Evolutionary conservation across 2,329 filamentous ascomycete species (phyloP).

Genomic region (Cladosporium oxysporum): DNA sequence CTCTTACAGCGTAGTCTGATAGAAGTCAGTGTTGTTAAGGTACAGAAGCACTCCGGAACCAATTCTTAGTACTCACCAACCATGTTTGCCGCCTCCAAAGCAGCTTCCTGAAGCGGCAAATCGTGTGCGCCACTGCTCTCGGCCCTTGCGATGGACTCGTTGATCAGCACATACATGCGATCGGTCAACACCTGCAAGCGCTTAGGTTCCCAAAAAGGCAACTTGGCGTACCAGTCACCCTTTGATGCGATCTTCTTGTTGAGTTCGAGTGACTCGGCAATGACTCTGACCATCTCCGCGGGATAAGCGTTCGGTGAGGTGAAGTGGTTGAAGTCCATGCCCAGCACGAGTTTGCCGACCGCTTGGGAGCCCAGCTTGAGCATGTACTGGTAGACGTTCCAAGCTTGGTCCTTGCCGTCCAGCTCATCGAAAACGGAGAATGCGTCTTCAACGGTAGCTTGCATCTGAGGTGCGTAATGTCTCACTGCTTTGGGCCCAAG

Average conservation of each 20-base stretch:
- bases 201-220: slow-evolving; percentile 61
- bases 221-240: slow-evolving; percentile 57
- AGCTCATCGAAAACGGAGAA: slow-evolving; percentile 53
- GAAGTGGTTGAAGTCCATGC: slow-evolving; percentile 51
- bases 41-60: slow-evolving; percentile 11
- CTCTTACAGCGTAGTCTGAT: slow-evolving; percentile 55
- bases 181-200: slow-evolving; percentile 40
- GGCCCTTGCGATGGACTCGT: slow-evolving; percentile 28
- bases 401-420: slow-evolving; percentile 48
- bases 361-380: slow-evolving; percentile 49
- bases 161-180: slow-evolving; percentile 45
- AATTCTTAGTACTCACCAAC: slow-evolving; percentile 11
- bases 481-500: slow-evolving; percentile 61
- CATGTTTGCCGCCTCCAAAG: slow-evolving; percentile 36
- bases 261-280: slow-evolving; percentile 55
- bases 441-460: slow-evolving; percentile 42
- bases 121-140: slow-evolving; percentile 38
- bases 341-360: slow-evolving; percentile 48
- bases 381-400: slow-evolving; percentile 55
- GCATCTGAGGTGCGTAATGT: slow-evolving; percentile 63
- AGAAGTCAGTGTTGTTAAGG: slow-evolving; percentile 23
- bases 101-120: slow-evolving; percentile 42
- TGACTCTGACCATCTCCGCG: slow-evolving; percentile 48
- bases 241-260: slow-evolving; percentile 61
- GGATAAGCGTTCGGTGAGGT: slow-evolving; percentile 51